Conservation (phyloP, 768 basidiomycete species). For the Termitomyces eurrhizus region DNA sequence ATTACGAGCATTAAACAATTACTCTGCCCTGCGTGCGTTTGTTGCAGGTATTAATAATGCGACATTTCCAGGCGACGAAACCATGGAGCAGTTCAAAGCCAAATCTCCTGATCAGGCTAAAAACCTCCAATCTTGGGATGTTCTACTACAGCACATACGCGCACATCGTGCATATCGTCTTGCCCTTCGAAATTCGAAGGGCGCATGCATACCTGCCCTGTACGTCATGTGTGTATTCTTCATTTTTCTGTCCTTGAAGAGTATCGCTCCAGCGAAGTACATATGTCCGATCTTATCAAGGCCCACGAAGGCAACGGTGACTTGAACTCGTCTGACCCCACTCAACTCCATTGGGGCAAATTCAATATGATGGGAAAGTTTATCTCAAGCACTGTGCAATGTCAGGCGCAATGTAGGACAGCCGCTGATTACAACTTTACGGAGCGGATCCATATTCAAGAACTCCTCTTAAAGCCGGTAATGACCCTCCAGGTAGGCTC, state of each 20-base stretch:
- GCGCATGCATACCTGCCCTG: conserved; percentile 86
- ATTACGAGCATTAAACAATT: conserved; percentile 84
- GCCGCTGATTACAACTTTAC: conserved; percentile 57
- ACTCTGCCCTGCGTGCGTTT: conserved; percentile 87
- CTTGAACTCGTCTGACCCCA: conserved; percentile 56
- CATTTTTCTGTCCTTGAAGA: conserved; percentile 4
- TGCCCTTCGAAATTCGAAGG: conserved; percentile 80
- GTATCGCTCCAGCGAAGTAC: conserved; percentile 66
- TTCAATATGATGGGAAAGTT: conserved; percentile 91
- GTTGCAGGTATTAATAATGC: conserved; percentile 91
- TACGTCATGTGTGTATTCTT: conserved; percentile 29
- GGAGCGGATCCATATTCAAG: conserved; percentile 50
- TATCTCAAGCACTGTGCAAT: conserved; percentile 71
- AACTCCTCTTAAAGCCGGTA: conserved; percentile 53
- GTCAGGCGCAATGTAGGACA: conserved; percentile 70
- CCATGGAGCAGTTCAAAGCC: conserved; percentile 68
- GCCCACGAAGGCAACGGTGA: conserved; percentile 85
- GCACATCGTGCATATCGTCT: conserved; percentile 90
- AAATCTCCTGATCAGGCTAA: conserved; percentile 70
- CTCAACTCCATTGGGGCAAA: conserved; percentile 92
- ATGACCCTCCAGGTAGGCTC: conserved; percentile 67
- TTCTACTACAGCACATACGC: conserved; percentile 75
- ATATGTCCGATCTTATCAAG: conserved; percentile 84
- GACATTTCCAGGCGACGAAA: conserved; percentile 71
- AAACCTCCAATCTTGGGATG: conserved; percentile 77